These are phyloP conservation scores for Coffea canephora DNA, from an alignment of 257 asterid species.

Conservation along the genomic window DNA sequence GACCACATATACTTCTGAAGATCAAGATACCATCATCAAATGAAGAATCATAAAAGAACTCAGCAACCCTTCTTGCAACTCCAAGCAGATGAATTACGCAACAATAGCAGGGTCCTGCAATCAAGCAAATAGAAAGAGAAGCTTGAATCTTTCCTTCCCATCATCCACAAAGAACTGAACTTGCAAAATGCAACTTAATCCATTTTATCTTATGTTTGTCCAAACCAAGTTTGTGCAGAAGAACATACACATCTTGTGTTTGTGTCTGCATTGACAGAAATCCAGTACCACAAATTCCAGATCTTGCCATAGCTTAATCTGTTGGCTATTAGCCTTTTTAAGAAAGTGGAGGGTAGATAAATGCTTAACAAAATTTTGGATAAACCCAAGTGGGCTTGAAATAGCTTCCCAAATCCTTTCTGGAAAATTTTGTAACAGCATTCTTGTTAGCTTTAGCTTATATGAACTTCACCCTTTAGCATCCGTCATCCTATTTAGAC, in stretches of 20 bases:
- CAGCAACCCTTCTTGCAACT: constrained; percentile 16
- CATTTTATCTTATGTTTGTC: neutral
- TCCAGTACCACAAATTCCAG: neutral
- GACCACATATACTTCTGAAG: constrained; percentile 10
- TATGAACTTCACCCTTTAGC: neutral
- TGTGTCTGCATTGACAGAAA: neutral
- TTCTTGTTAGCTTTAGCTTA: neutral
- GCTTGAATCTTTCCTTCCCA: neutral
- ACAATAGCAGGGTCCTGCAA: constrained; percentile 39
- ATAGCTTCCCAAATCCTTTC: neutral
- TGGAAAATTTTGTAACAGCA: neutral
- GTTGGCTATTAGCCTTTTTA: too few relatives aligned
- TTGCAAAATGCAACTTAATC: neutral
- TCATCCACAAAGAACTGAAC: neutral
- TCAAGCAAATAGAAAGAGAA: constrained; percentile 7
- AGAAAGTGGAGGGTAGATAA: too few relatives aligned
- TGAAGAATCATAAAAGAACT: constrained; percentile 1
- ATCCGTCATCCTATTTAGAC: neutral
- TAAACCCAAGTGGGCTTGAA: neutral
- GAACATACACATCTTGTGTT: neutral
- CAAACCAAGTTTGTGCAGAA: neutral
- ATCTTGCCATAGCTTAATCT: too few relatives aligned
- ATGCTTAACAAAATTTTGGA: neutral
- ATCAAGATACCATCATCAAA: constrained; percentile 8
- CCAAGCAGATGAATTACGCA: constrained; percentile 17